Base-by-base conservation (phyloP, 345 rosid genomes). In the Clausena lansium region DNA sequence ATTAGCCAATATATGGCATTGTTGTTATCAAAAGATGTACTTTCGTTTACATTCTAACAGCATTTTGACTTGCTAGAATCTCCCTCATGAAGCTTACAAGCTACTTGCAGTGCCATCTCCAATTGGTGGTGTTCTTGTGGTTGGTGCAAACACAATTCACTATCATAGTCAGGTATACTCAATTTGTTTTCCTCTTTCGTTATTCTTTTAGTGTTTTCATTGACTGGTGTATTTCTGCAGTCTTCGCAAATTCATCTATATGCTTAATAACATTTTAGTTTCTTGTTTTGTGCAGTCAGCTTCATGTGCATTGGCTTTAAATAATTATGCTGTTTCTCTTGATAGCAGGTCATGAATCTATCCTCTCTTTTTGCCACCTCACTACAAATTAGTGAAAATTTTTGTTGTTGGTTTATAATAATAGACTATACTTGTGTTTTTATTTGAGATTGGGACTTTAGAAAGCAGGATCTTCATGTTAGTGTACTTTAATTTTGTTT, bases 81-180 rank as follows among this genome's bases (percentile, higher is more conserved):
- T 96, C n/a, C 98, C 98, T 15, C 94, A 92, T 73, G 99, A 96
- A 88, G 93, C 97, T 69, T 96, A 92, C 88, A 92, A 96, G 88
- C 88, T 96, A 79, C 95, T 92, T 78, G 95, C 99, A 19, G 98
- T 92, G 82, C 99, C 98, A 72, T 91, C 97, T 9, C 99, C 98
- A 73, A 90, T 94, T 66, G 98, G 99, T 35, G 99, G 99, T 73
- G 97, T 96, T 84, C 90, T 94, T 81, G 98, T 96, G 75, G 82
- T 94, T 78, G 79, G 97, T 84, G 89, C 97, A 70, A 94, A 94
- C 80, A 87, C 90, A 68, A 88, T 96, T 77, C 98, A 94, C 81
- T 96, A 94, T 86, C 95, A 94, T 77, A 94, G 95, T 87, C 97
- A 94, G 99, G 99, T 92, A 82, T 61, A 45, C 50, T 62, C 39